phyloP scores from a whole-genome alignment of 805 yeast genomes.

The Candida incommunis region DNA sequence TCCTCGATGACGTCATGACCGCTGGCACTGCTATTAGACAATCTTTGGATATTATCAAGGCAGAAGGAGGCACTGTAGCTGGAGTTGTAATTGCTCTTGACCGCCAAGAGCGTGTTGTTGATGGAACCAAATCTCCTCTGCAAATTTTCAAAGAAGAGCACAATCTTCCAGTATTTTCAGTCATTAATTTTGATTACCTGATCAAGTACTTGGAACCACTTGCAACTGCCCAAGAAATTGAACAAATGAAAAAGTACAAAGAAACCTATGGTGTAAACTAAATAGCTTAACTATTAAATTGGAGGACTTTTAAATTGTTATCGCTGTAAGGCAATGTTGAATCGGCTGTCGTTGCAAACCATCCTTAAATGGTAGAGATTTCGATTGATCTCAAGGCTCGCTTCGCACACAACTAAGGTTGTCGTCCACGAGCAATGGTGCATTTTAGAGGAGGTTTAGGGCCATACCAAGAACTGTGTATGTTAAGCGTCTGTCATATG shows the following conservation, averaged over 20 bases:
- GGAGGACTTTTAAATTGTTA: too few species aligned
- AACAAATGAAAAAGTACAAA: constrained; percentile 17
- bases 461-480: too few species aligned
- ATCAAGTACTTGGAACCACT: constrained; percentile 37
- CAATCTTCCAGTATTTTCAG: constrained; percentile 71
- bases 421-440: too few species aligned
- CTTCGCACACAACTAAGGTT: too few species aligned
- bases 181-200: constrained; percentile 65
- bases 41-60: constrained; percentile 66
- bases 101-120: constrained; percentile 76
- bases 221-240: constrained; percentile 14
- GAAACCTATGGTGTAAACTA: constrained; percentile 16
- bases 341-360: too few species aligned
- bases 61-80: constrained; percentile 57
- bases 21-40: constrained; percentile 98
- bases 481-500: too few species aligned
- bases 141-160: constrained; percentile 59
- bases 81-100: constrained; percentile 88
- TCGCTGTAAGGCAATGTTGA: too few species aligned
- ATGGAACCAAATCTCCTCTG: constrained; percentile 62
- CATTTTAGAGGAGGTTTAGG: too few species aligned
- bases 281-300: too few species aligned
- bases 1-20: constrained; percentile 95
- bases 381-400: too few species aligned
- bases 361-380: too few species aligned